Conservation (phyloP, 2,329 filamentous ascomycete species). For the Colletotrichum sp. region DNA sequence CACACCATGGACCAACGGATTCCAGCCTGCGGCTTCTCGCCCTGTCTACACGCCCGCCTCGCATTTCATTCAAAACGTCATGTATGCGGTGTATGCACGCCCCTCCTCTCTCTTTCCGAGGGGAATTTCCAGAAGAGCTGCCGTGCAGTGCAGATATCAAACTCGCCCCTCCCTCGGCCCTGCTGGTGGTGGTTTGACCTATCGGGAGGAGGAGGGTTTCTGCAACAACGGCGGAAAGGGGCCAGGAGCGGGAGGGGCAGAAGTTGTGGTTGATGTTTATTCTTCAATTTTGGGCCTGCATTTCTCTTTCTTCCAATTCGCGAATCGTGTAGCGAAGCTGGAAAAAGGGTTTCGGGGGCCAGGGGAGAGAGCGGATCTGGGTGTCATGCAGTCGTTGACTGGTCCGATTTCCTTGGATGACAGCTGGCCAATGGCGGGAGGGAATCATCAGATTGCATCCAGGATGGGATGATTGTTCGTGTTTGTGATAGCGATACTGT, state of each 20-base stretch:
- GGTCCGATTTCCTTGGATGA: not conserved
- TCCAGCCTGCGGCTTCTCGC: not conserved
- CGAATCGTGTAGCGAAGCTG: slow-evolving; percentile 3
- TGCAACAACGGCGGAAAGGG: not conserved
- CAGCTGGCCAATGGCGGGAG: not conserved
- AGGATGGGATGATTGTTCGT: not conserved
- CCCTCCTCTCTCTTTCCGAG: not conserved
- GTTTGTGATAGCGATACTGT: not conserved
- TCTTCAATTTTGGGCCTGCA: not conserved
- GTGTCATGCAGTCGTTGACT: not conserved
- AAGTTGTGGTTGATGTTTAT: not conserved
- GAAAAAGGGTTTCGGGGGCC: not conserved
- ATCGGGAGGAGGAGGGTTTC: not conserved
- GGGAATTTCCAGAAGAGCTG: not conserved
- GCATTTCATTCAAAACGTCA: not conserved
- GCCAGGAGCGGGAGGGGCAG: not conserved
- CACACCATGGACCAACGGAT: not conserved
- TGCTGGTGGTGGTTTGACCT: not conserved
- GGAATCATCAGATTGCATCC: not conserved
- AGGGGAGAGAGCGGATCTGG: not conserved
- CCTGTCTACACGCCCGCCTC: not conserved
- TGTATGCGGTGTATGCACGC: not conserved
- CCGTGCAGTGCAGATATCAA: not conserved
- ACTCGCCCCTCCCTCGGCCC: not conserved
- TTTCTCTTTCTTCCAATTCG: not conserved